These are phyloP conservation scores for Zasmidium angulare DNA, from an alignment of 2,329 filamentous ascomycete species.

Conservation along the genomic window DNA sequence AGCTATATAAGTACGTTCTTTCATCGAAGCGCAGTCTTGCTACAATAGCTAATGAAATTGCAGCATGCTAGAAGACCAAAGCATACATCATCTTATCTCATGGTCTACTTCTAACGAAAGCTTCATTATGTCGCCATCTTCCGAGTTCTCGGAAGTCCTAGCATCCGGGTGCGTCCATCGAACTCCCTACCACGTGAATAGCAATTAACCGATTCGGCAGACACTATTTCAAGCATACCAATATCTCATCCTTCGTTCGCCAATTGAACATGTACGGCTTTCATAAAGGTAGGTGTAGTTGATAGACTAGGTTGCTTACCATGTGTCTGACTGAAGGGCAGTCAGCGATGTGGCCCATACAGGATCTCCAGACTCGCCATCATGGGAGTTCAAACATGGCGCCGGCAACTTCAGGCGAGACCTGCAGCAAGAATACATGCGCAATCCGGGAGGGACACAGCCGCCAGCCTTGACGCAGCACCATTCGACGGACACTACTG, in stretches of 20 bases:
- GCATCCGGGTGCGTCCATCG: constrained; percentile 72
- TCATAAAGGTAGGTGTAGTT: constrained; percentile 83
- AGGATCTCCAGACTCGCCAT: constrained; percentile 83
- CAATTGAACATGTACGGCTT: constrained; percentile 99
- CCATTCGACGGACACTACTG: too few species aligned
- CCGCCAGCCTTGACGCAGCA: too few species aligned
- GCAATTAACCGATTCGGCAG: constrained; percentile 48
- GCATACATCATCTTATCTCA: constrained; percentile 91
- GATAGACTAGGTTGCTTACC: not conserved
- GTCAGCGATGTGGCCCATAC: constrained; percentile 99
- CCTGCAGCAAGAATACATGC: too few species aligned
- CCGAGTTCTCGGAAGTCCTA: constrained; percentile 96
- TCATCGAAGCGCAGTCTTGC: not conserved
- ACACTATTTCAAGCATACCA: constrained; percentile 99
- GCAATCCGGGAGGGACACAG: too few species aligned
- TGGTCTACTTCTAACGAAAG: constrained; percentile 94
- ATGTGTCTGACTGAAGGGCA: constrained; percentile 39
- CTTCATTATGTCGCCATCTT: constrained; percentile 97
- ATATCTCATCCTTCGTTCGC: constrained; percentile 96
- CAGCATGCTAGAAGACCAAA: constrained; percentile 94
- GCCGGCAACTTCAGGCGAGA: constrained; percentile 95
- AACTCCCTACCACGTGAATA: constrained; percentile 28
- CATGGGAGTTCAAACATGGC: constrained; percentile 99
- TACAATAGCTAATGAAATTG: constrained; percentile 33
- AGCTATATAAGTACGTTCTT: constrained; percentile 84